Conservation (phyloP, 208 protist species). For the Acanthamoeba sp. region DNA sequence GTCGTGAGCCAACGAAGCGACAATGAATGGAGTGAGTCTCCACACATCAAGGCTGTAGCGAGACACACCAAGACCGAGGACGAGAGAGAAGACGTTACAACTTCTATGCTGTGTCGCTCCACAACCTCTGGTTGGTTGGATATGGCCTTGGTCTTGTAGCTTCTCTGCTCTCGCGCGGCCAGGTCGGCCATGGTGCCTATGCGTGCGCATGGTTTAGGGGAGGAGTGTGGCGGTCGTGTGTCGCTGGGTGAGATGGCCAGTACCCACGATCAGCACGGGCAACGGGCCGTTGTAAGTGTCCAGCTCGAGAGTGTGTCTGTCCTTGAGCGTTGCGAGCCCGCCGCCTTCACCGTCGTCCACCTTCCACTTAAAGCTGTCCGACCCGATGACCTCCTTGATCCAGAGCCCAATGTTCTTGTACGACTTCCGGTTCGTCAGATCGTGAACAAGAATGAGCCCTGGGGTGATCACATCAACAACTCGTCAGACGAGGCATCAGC, state of each 20-base stretch:
- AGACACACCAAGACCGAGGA: not conserved
- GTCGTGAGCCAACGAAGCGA: not conserved
- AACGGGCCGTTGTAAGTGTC: conserved; percentile 31
- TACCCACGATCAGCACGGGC: conserved; percentile 66
- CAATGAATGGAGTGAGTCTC: too few species aligned
- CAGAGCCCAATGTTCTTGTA: conserved; percentile 52
- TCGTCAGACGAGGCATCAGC: not conserved
- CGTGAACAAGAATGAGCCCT: conserved; percentile 49
- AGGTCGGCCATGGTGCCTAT: conserved; percentile 54
- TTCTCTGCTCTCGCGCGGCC: conserved; percentile 52
- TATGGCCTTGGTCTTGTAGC: conserved; percentile 36
- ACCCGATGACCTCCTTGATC: conserved; percentile 58
- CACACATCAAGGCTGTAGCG: not conserved
- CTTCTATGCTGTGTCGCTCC: conserved; percentile 61
- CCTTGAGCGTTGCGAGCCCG: not conserved
- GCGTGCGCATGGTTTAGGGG: too few species aligned
- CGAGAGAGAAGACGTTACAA: not conserved
- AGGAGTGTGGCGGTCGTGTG: not conserved
- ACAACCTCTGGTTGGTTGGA: conserved; percentile 38
- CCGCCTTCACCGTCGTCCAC: not conserved
- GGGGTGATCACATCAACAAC: not conserved
- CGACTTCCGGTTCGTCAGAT: conserved; percentile 65
- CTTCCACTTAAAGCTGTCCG: conserved; percentile 65
- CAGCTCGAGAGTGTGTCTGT: conserved; percentile 34
- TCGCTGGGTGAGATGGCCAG: not conserved